A percentile compares a stretch with the other conserved stretches of the same genome.
Conservation (phyloP, 306 rosid genomes). For the Alnus glutinosa region DNA sequence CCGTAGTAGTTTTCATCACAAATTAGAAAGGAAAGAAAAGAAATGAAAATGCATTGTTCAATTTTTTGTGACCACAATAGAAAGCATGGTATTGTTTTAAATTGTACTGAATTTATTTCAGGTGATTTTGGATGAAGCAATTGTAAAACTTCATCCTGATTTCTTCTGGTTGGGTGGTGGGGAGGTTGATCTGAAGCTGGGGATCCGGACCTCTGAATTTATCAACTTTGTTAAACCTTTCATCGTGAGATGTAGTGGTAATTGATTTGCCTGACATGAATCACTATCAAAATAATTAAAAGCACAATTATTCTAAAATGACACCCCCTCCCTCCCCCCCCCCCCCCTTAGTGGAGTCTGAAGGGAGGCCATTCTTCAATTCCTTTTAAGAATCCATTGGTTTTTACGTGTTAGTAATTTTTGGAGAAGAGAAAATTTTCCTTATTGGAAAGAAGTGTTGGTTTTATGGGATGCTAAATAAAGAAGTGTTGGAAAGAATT, state of each 20-base stretch:
- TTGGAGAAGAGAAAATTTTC: neutral
- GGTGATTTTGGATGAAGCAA: constrained; percentile 92
- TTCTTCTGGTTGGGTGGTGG: constrained; percentile 99
- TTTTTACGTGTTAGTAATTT: neutral
- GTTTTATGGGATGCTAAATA: neutral
- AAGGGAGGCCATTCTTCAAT: neutral
- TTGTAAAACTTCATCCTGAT: constrained; percentile 73
- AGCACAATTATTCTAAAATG: neutral
- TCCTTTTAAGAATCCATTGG: neutral
- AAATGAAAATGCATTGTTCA: neutral
- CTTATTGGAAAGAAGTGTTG: neutral
- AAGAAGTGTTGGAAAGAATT: too few relatives aligned
- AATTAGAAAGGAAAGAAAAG: neutral
- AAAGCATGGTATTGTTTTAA: neutral
- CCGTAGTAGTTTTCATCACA: neutral
- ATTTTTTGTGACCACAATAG: neutral
- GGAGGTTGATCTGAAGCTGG: constrained; percentile 55
- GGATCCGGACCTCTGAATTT: constrained; percentile 65
- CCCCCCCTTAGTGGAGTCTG: neutral
- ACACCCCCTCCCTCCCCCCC: neutral
- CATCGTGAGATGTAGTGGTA: constrained; percentile 63
- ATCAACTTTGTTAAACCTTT: constrained; percentile 66
- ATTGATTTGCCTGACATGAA: constrained; percentile 40
- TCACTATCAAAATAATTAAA: neutral
- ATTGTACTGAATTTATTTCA: constrained; percentile 39